A percentile compares a stretch with the other conserved stretches of the same genome.
These are phyloP conservation scores for Porphyrellus cyaneotinctus DNA, from an alignment of 768 basidiomycete species.

Conservation along the genomic window DNA sequence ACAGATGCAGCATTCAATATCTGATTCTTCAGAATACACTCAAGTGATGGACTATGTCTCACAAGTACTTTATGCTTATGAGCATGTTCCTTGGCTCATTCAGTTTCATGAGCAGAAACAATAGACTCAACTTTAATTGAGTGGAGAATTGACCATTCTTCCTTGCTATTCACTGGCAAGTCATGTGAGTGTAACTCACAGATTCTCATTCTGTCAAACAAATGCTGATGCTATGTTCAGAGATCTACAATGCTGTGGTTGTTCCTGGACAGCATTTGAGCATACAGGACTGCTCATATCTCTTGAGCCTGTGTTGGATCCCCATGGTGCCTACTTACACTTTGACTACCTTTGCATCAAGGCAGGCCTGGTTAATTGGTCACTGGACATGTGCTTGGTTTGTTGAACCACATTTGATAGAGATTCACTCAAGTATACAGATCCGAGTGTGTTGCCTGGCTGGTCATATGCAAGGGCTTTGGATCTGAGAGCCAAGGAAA, in stretches of 20 bases:
- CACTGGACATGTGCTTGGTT: constrained; percentile 56
- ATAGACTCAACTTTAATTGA: constrained; percentile 82
- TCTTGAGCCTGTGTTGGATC: constrained; percentile 84
- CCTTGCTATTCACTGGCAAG: constrained; percentile 79
- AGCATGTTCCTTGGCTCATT: constrained; percentile 86
- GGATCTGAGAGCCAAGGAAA: constrained; percentile 52
- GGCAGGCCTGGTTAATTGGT: constrained; percentile 74
- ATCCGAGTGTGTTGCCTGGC: constrained; percentile 68
- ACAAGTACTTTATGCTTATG: constrained; percentile 90
- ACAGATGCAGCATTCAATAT: constrained; percentile 33
- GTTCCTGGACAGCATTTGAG: constrained; percentile 86
- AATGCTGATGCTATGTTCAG: constrained; percentile 35
- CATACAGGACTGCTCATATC: constrained; percentile 82
- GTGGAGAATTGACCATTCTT: constrained; percentile 94
- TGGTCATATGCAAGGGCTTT: constrained; percentile 72
- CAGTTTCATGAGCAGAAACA: constrained; percentile 75
- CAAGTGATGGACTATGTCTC: constrained; percentile 87
- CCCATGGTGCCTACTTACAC: constrained; percentile 79
- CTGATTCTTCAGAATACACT: constrained; percentile 58
- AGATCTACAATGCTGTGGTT: constrained; percentile 82
- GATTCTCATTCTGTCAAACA: not conserved
- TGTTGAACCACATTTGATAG: constrained; percentile 8
- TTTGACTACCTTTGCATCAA: constrained; percentile 86
- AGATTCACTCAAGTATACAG: constrained; percentile 32
- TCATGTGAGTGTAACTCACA: constrained; percentile 51